These are phyloP conservation scores for Globisporangium solare DNA, from an alignment of 352 stramenopile species.

Conservation along the genomic window DNA sequence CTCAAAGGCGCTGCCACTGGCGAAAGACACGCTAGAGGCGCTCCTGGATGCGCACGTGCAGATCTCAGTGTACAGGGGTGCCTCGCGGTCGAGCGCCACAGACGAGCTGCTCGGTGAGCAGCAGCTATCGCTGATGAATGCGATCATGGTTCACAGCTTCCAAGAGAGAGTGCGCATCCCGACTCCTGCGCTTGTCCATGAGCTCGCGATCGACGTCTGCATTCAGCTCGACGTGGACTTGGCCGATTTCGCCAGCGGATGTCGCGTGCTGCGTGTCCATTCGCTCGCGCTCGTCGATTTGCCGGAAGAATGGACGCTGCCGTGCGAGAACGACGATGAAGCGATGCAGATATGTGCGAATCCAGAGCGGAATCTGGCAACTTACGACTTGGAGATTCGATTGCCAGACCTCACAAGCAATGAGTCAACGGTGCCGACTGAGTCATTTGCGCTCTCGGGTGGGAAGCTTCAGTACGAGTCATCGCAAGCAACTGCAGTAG, in stretches of 20 bases:
- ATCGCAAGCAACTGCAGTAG: not conserved
- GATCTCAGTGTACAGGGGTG: constrained; percentile 38
- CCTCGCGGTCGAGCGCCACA: constrained; percentile 18
- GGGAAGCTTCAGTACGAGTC: constrained; percentile 46
- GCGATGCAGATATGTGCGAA: constrained; percentile 31
- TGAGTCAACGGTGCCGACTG: not conserved
- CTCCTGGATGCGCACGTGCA: constrained; percentile 33
- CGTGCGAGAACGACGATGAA: constrained; percentile 43
- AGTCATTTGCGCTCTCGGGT: constrained; percentile 22
- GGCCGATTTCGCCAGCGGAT: constrained; percentile 37
- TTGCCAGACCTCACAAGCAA: constrained; percentile 22
- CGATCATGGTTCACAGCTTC: constrained; percentile 19
- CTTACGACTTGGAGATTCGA: constrained; percentile 49
- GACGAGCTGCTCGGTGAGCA: constrained; percentile 35
- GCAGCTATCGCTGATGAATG: constrained; percentile 29
- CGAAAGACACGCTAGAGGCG: constrained; percentile 26
- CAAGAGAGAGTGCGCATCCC: constrained; percentile 20
- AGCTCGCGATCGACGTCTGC: constrained; percentile 30
- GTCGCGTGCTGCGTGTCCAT: constrained; percentile 36
- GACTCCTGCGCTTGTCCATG: constrained; percentile 8
- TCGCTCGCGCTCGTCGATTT: constrained; percentile 29
- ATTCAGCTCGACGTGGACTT: constrained; percentile 48
- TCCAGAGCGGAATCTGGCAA: constrained; percentile 32
- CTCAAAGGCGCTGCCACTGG: constrained; percentile 35
- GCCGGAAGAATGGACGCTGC: constrained; percentile 42